Conservation (phyloP, 1,284 basidiomycete species). For the Ustilago cynodontis region DNA sequence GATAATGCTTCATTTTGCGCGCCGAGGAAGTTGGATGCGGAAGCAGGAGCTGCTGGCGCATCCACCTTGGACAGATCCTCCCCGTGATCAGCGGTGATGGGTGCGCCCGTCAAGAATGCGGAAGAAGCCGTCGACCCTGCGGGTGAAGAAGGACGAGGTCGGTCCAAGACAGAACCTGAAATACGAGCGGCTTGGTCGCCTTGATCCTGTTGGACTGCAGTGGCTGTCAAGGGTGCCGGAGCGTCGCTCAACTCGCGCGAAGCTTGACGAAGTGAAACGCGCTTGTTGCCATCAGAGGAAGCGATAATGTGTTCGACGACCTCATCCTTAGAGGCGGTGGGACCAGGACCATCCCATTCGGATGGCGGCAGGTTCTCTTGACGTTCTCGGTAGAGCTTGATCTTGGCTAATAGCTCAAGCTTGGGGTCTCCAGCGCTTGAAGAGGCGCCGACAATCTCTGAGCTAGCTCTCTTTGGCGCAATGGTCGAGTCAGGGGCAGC, state of each 20-base stretch:
- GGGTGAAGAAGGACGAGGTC: slow-evolving; percentile 37
- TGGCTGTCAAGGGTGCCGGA: background rate
- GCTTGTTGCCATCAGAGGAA: slow-evolving; percentile 26
- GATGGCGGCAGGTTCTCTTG: slow-evolving; percentile 61
- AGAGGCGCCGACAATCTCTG: slow-evolving; percentile 30
- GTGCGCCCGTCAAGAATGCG: slow-evolving; percentile 13
- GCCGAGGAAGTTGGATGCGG: slow-evolving; percentile 1
- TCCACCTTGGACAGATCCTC: background rate
- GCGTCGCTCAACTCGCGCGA: slow-evolving; percentile 18
- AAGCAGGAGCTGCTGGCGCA: background rate
- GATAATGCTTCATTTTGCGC: background rate
- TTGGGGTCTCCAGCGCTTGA: slow-evolving; percentile 18
- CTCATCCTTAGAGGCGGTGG: slow-evolving; percentile 48
- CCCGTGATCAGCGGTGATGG: background rate
- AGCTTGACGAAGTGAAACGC: slow-evolving; percentile 27
- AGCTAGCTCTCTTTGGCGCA: slow-evolving; percentile 23
- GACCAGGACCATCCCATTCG: slow-evolving; percentile 53
- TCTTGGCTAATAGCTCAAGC: slow-evolving; percentile 55
- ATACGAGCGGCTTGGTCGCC: background rate
- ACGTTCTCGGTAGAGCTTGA: slow-evolving; percentile 63
- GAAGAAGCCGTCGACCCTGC: slow-evolving; percentile 28
- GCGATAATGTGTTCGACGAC: slow-evolving; percentile 51
- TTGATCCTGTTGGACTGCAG: background rate
- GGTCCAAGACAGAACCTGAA: slow-evolving; percentile 22
- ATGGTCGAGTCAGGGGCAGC: slow-evolving; percentile 1